phyloP scores from a whole-genome alignment of 768 basidiomycete genomes.

The Pholiota conissans region DNA sequence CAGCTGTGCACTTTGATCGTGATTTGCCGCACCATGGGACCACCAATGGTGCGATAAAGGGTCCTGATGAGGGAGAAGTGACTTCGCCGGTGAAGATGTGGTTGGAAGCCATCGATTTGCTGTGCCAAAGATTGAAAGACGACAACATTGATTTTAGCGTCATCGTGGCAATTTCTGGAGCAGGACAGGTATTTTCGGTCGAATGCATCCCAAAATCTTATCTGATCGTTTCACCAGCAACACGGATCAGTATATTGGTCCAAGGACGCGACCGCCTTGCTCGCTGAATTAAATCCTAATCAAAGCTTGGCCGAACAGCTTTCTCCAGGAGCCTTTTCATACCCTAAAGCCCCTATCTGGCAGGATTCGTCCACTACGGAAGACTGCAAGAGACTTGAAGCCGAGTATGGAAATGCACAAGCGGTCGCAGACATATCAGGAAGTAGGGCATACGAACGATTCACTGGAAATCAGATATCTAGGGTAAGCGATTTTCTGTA shows the following conservation, averaged over 20 bases:
- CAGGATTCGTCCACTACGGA: conserved; percentile 84
- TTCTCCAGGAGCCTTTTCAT: conserved; percentile 63
- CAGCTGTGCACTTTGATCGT: conserved; percentile 75
- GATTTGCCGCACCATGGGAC: conserved; percentile 74
- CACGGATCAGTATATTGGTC: conserved; percentile 90
- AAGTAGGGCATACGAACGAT: conserved; percentile 83
- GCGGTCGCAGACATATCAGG: conserved; percentile 75
- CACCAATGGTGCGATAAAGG: conserved; percentile 62
- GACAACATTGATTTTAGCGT: conserved; percentile 58
- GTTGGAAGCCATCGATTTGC: conserved; percentile 81
- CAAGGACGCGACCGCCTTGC: conserved; percentile 43
- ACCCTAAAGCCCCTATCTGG: conserved; percentile 78
- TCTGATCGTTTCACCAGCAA: conserved; percentile 48
- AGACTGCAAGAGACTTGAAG: conserved; percentile 72
- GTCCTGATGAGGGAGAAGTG: conserved; percentile 70
- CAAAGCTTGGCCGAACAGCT: conserved; percentile 60
- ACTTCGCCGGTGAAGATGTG: conserved; percentile 82
- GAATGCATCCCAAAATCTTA: background rate
- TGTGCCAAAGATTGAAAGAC: conserved; percentile 61
- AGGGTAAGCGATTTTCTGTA: conserved; percentile 41
- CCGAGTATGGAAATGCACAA: conserved; percentile 66
- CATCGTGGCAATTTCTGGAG: conserved; percentile 71
- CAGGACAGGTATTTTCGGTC: conserved; percentile 59
- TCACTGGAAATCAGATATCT: conserved; percentile 84
- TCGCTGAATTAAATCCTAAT: conserved; percentile 53